These are phyloP conservation scores for Wickerhamiella qilinensis DNA, from an alignment of 805 yeast species.

Conservation along the genomic window DNA sequence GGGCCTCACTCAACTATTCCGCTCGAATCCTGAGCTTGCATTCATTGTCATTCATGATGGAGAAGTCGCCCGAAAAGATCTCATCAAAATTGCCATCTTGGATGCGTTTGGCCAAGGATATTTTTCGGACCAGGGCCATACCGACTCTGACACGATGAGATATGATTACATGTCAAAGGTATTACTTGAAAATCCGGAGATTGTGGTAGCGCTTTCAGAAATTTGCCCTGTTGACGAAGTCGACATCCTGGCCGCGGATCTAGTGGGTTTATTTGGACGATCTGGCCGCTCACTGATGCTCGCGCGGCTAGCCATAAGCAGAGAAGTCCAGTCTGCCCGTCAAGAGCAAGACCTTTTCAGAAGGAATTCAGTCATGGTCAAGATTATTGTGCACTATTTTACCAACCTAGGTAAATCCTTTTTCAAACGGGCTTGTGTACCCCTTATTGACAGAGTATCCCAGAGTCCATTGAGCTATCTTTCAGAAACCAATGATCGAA, in stretches of 20 bases:
- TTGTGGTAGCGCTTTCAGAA: constrained; percentile 2
- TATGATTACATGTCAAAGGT: not conserved
- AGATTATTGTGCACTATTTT: constrained; percentile 1
- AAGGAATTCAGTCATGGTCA: constrained; percentile 1
- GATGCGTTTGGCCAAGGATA: not conserved
- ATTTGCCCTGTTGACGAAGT: constrained; percentile 2
- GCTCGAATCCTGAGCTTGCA: constrained; percentile 1
- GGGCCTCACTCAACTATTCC: not conserved
- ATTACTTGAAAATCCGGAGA: not conserved
- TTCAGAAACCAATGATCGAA: not conserved
- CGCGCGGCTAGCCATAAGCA: constrained; percentile 1
- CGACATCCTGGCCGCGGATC: not conserved
- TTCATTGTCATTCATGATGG: not conserved
- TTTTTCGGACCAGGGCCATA: not conserved
- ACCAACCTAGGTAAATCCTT: not conserved
- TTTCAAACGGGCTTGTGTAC: not conserved
- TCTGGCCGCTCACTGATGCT: constrained; percentile 1
- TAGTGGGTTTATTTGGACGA: not conserved
- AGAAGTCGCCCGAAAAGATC: not conserved
- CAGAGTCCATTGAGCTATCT: not conserved
- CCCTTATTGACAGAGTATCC: not conserved
- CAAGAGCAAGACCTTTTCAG: constrained; percentile 2
- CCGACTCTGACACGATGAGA: not conserved
- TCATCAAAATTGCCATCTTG: not conserved
- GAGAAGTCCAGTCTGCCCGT: constrained; percentile 2